Conservation (phyloP, 2,329 filamentous ascomycete genomes). For the Myriosclerotinia curreyana region DNA sequence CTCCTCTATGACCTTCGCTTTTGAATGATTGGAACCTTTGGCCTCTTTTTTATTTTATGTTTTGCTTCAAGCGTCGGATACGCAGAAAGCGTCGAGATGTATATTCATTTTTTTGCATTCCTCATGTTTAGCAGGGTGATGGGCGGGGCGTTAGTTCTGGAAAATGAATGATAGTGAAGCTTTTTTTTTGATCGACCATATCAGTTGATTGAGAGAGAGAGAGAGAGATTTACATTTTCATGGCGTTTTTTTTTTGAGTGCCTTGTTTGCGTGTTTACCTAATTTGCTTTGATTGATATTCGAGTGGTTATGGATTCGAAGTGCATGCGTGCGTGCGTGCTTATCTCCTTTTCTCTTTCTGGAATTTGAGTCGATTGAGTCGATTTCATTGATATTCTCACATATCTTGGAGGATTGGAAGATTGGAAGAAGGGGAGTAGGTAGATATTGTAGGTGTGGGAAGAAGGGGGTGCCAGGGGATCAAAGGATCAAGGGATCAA, state of each 20-base stretch:
- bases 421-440: not conserved
- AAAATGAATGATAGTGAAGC: constrained; percentile 30
- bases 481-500: not conserved
- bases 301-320: not conserved
- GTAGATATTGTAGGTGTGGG: not conserved
- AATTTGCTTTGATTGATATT: not conserved
- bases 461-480: not conserved
- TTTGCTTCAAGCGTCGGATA: constrained; percentile 4
- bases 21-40: constrained; percentile 20
- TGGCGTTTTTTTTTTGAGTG: constrained; percentile 9
- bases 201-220: constrained; percentile 2
- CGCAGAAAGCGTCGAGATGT: constrained; percentile 13
- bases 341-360: not conserved
- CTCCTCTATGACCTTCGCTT: constrained; percentile 4
- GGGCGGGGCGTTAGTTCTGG: constrained; percentile 18
- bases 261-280: not conserved
- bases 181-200: constrained; percentile 21
- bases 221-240: constrained; percentile 8
- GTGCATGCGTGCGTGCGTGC: not conserved
- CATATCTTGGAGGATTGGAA: not conserved
- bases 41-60: constrained; percentile 16
- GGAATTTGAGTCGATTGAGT: not conserved
- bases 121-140: constrained; percentile 16
- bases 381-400: not conserved
- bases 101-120: constrained; percentile 18